Evolutionary conservation across 768 basidiomycete genomes (phyloP).

Genomic region (Leccinum broughii): DNA sequence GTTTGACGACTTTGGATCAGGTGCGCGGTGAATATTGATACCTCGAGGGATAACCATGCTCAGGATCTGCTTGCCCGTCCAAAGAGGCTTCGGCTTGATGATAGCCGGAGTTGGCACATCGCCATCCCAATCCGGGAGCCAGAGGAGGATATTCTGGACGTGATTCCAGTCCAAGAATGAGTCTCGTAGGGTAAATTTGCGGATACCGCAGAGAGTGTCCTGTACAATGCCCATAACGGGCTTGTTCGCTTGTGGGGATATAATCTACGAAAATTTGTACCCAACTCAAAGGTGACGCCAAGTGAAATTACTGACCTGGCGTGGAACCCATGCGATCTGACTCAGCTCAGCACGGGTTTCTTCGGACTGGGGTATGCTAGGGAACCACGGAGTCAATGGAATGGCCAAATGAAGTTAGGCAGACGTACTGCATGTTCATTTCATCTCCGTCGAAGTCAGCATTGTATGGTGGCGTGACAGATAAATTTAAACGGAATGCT

Average conservation of each 20-base stretch:
- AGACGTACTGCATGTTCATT: conserved; percentile 99
- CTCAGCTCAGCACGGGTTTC: conserved; percentile 98
- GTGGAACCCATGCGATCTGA: conserved; percentile 98
- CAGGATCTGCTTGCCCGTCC: conserved; percentile 97
- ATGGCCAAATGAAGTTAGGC: not conserved
- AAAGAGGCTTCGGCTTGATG: conserved; percentile 93
- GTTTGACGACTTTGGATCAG: conserved; percentile 76
- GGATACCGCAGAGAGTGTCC: conserved; percentile 95
- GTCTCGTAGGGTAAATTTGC: conserved; percentile 96
- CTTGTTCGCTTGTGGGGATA: conserved; percentile 99
- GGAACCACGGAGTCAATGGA: conserved; percentile 10
- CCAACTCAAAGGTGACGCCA: not conserved
- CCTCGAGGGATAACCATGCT: conserved; percentile 92
- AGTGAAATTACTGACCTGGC: conserved; percentile 60
- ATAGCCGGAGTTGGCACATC: conserved; percentile 89
- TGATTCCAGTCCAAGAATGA: conserved; percentile 93
- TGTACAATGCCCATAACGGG: conserved; percentile 99
- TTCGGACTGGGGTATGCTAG: conserved; percentile 94
- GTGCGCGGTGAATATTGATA: conserved; percentile 85
- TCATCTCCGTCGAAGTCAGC: conserved; percentile 99
- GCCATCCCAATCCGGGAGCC: conserved; percentile 99
- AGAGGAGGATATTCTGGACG: conserved; percentile 96
- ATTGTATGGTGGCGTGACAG: conserved; percentile 98
- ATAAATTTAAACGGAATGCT: conserved; percentile 98
- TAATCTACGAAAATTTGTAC: conserved; percentile 60